phyloP scores from a whole-genome alignment of 768 basidiomycete species.

The Suillus subaureus region DNA sequence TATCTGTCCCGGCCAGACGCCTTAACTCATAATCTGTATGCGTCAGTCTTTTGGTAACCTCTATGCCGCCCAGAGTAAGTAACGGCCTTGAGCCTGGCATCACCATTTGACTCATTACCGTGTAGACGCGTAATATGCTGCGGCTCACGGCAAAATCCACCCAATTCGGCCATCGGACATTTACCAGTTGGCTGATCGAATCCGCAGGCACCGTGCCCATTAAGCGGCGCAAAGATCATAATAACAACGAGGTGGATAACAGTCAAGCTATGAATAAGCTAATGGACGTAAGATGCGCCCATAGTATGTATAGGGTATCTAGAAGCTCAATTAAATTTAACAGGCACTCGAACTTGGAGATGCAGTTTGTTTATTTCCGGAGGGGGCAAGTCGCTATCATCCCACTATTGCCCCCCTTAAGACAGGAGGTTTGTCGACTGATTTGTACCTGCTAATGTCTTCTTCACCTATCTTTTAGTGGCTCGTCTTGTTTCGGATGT shows the following conservation, averaged over 20 bases:
- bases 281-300: constrained; percentile 50
- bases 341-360: constrained; percentile 78
- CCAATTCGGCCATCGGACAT: constrained; percentile 79
- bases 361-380: constrained; percentile 83
- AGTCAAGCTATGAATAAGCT: constrained; percentile 67
- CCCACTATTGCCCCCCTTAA: constrained; percentile 87
- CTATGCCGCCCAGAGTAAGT: constrained; percentile 68
- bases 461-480: constrained; percentile 43
- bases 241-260: constrained; percentile 62
- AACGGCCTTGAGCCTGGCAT: neutral
- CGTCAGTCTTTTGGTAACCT: constrained; percentile 67
- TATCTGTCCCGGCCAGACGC: neutral
- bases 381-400: constrained; percentile 84
- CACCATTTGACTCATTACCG: constrained; percentile 9
- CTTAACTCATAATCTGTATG: constrained; percentile 1
- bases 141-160: constrained; percentile 88
- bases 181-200: constrained; percentile 91
- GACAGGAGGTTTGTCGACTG: constrained; percentile 67
- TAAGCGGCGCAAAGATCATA: constrained; percentile 71
- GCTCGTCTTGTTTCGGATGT: constrained; percentile 82
- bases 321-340: constrained; percentile 14
- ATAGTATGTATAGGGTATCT: constrained; percentile 9
- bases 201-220: constrained; percentile 87
- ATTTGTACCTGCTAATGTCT: neutral
- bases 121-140: constrained; percentile 74